Percentiles rank a stretch among this genome's conserved stretches.
Evolutionary conservation across 129 eudicot species (phyloP).

Genomic region (Lactuca saligna): DNA sequence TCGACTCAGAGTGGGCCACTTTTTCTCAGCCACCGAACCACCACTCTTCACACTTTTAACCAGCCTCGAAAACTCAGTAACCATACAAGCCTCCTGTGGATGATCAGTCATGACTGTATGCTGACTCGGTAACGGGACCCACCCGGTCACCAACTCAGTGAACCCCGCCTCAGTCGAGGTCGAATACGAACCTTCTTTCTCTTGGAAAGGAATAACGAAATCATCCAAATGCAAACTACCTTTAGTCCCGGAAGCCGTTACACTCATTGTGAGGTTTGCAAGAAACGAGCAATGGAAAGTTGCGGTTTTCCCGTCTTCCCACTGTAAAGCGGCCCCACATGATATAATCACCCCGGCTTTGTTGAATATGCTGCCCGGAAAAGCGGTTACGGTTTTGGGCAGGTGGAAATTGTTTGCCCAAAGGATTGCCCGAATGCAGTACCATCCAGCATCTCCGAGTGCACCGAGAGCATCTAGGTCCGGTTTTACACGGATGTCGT

Average conservation of each 20-base stretch:
- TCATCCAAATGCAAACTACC: constrained; percentile 56
- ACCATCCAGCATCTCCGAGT: constrained; percentile 76
- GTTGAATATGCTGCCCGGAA: constrained; percentile 47
- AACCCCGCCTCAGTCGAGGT: constrained; percentile 33
- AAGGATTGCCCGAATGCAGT: constrained; percentile 45
- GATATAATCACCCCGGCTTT: constrained; percentile 53
- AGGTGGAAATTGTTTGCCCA: constrained; percentile 66
- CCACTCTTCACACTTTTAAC: constrained; percentile 44
- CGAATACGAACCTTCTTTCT: constrained; percentile 43
- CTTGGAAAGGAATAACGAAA: constrained; percentile 63
- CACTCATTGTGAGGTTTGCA: constrained; percentile 52
- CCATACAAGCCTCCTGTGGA: constrained; percentile 71
- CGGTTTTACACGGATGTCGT: constrained; percentile 59
- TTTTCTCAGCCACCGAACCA: constrained; percentile 48
- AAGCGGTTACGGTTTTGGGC: constrained; percentile 56
- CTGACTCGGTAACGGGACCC: constrained; percentile 53
- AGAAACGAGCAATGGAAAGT: constrained; percentile 69
- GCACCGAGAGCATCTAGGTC: constrained; percentile 71
- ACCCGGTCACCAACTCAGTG: constrained; percentile 40
- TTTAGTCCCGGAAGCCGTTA: constrained; percentile 50
- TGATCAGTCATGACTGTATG: constrained; percentile 45
- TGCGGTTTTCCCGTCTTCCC: constrained; percentile 64
- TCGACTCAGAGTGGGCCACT: constrained; percentile 58
- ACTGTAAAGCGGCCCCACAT: constrained; percentile 56
- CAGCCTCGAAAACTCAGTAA: constrained; percentile 44